Conservation (phyloP, 352 stramenopile species). For the Globisporangium viniferum region DNA sequence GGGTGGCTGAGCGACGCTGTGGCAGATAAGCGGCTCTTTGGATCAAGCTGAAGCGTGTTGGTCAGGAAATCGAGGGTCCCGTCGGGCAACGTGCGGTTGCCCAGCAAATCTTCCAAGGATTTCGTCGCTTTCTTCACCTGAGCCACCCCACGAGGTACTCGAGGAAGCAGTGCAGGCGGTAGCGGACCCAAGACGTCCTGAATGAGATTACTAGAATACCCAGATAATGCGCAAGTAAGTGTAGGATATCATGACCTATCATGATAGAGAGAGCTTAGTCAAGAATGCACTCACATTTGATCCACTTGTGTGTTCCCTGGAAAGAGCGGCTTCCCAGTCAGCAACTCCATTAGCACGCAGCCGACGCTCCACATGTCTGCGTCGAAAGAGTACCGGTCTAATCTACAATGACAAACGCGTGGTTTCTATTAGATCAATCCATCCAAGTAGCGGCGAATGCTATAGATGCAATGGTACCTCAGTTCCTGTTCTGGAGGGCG, state of each 20-base stretch:
- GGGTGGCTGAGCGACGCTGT: constrained; percentile 49
- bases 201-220: constrained; percentile 27
- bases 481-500: constrained; percentile 79
- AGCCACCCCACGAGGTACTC: constrained; percentile 50
- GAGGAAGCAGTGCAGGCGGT: constrained; percentile 32
- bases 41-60: constrained; percentile 61
- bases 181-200: constrained; percentile 65
- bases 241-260: too few species aligned
- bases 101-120: constrained; percentile 45
- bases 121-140: constrained; percentile 36
- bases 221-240: too few species aligned
- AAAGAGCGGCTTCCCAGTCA: constrained; percentile 75
- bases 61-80: constrained; percentile 68
- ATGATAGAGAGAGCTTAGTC: too few species aligned
- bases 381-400: constrained; percentile 79
- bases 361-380: constrained; percentile 82
- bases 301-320: constrained; percentile 76
- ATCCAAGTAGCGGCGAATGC: background rate
- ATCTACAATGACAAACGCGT: constrained; percentile 21
- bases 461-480: constrained; percentile 23
- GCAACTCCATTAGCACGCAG: constrained; percentile 70
- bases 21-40: constrained; percentile 49
- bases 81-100: constrained; percentile 37
- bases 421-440: background rate
- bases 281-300: constrained; percentile 46